phyloP scores from a whole-genome alignment of 108 stramenopile species.

The Fragilaria radians region DNA sequence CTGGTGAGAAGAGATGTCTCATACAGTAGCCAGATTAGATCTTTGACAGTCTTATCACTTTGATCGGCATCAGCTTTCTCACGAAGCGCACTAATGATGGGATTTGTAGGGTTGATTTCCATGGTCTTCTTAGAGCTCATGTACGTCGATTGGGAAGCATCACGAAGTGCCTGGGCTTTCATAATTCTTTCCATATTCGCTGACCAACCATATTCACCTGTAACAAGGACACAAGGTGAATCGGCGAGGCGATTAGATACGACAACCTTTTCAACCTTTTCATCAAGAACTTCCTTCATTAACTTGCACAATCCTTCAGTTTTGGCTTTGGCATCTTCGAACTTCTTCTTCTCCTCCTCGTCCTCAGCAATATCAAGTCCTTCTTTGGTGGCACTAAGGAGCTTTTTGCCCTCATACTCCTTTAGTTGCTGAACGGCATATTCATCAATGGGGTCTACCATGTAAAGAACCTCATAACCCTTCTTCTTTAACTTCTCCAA shows the following conservation, averaged over 20 bases:
- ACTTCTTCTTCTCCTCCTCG: constrained; percentile 97
- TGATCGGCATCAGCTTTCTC: constrained; percentile 99
- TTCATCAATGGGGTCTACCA: constrained; percentile 99
- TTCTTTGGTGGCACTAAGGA: constrained; percentile 99
- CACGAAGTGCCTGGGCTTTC: constrained; percentile 99
- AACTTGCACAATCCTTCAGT: constrained; percentile 98
- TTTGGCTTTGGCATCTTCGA: constrained; percentile 98
- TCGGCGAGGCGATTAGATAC: constrained; percentile 98
- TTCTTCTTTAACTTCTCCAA: constrained; percentile 99
- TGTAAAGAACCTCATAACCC: constrained; percentile 99
- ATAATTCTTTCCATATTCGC: constrained; percentile 99
- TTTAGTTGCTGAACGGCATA: constrained; percentile 99
- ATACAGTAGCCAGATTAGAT: constrained; percentile 99
- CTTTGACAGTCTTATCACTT: constrained; percentile 99
- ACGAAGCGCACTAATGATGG: constrained; percentile 96
- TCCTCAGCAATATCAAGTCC: constrained; percentile 90
- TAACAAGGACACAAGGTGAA: constrained; percentile 98
- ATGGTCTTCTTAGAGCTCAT: constrained; percentile 99
- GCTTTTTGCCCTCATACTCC: constrained; percentile 99
- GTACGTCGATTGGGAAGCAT: constrained; percentile 95
- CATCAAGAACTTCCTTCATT: constrained; percentile 99
- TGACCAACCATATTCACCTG: constrained; percentile 99
- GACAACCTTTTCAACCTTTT: constrained; percentile 99
- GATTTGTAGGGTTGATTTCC: constrained; percentile 99
- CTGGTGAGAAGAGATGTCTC: constrained; percentile 98